These are phyloP conservation scores for Liriodendron chinense DNA, from an alignment of 164 flowering plant species.

Conservation along the genomic window DNA sequence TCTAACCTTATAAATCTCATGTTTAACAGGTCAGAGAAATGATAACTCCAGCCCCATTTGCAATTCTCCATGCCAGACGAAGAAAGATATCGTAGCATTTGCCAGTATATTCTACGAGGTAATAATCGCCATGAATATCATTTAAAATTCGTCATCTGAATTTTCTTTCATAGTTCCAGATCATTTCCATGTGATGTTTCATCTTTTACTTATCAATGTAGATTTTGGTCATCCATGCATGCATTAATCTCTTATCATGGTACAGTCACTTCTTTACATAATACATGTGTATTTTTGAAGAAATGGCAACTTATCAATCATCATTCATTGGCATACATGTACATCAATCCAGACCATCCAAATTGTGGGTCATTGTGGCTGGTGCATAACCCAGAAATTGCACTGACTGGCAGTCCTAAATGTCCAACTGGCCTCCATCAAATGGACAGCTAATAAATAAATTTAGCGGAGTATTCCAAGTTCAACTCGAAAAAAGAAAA, in stretches of 20 bases:
- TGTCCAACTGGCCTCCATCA: too few relatives aligned
- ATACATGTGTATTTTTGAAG: not conserved
- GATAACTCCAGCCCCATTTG: conserved; percentile 8
- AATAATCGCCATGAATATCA: not conserved
- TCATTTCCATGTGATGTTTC: not conserved
- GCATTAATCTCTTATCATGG: not conserved
- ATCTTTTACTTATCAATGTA: not conserved
- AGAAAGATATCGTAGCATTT: conserved; percentile 42
- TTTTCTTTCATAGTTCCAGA: not conserved
- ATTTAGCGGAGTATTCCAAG: too few relatives aligned
- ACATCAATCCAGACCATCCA: too few relatives aligned
- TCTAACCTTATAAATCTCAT: too few relatives aligned
- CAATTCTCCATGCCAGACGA: conserved; percentile 23
- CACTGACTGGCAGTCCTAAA: too few relatives aligned
- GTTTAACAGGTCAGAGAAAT: conserved; percentile 30
- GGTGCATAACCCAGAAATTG: too few relatives aligned
- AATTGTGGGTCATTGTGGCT: too few relatives aligned
- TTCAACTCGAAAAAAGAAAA: too few relatives aligned
- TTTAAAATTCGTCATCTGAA: not conserved
- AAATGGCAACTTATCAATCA: too few relatives aligned
- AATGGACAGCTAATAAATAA: too few relatives aligned
- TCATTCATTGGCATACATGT: too few relatives aligned
- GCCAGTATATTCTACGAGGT: conserved; percentile 47
- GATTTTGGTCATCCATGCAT: not conserved
- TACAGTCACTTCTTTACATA: not conserved